Conservation (phyloP, 176 grass and related monocot species). For the Oryza longistaminata region DNA sequence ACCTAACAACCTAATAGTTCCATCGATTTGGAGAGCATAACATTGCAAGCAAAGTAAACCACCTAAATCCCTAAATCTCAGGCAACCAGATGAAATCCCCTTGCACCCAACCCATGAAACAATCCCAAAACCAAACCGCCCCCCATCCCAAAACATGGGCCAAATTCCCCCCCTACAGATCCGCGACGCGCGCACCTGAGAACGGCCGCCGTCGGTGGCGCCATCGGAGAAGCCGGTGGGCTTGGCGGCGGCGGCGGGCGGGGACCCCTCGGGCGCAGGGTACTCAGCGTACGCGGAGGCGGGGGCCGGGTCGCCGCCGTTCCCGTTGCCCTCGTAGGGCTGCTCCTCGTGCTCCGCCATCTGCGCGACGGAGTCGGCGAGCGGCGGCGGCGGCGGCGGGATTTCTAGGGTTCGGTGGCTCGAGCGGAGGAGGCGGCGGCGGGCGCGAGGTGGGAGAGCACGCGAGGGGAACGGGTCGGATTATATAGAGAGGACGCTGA, state of each 20-base stretch:
- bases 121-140: no score
- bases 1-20: background rate
- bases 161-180: background rate
- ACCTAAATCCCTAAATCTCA: background rate
- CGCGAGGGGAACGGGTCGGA: background rate
- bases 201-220: conserved; percentile 50
- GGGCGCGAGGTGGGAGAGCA: background rate
- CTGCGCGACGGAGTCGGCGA: background rate
- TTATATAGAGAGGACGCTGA: background rate
- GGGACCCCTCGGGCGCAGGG: conserved; percentile 7
- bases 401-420: conserved; percentile 34
- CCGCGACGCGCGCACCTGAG: conserved; percentile 47
- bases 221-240: conserved; percentile 56
- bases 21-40: background rate
- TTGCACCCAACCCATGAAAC: background rate
- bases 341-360: conserved; percentile 72
- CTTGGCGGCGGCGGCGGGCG: conserved; percentile 43
- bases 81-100: background rate
- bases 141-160: background rate
- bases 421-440: background rate
- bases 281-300: background rate
- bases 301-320: conserved; percentile 35
- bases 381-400: background rate
- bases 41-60: background rate
- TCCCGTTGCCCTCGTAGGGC: conserved; percentile 60